phyloP scores from a whole-genome alignment of 495 filamentous ascomycete species.

The Neurospora sp. region DNA sequence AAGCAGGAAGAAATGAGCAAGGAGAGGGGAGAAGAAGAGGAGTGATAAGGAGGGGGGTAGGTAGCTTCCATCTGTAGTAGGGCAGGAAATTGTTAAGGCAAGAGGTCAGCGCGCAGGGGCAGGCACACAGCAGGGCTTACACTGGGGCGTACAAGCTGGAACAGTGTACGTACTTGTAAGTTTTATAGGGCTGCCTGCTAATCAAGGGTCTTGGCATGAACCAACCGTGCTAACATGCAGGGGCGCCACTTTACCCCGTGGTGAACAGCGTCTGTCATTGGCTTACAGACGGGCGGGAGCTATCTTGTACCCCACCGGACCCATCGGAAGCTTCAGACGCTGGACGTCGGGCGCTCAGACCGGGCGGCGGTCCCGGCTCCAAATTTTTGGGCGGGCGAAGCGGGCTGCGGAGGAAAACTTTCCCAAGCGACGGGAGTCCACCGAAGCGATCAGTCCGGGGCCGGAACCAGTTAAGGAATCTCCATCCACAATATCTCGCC shows the following conservation, averaged over 20 bases:
- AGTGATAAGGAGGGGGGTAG: not conserved
- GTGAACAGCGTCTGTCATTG: not conserved
- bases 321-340: not conserved
- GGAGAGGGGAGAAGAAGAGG: not conserved
- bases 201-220: not conserved
- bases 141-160: not conserved
- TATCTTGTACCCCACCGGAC: not conserved
- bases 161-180: not conserved
- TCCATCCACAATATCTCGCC: not conserved
- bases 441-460: not conserved
- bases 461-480: not conserved
- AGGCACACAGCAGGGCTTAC: not conserved
- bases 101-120: not conserved
- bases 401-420: conserved; percentile 14
- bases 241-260: not conserved
- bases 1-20: not conserved
- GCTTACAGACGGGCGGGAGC: not conserved
- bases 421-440: conserved; percentile 1
- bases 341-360: conserved; percentile 9
- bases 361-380: conserved; percentile 6
- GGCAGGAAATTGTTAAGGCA: not conserved
- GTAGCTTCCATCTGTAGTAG: not conserved
- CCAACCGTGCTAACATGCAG: not conserved
- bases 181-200: not conserved
- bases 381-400: not conserved